Conservation (phyloP, 345 rosid genomes). For the Leavenworthia alabamica region DNA sequence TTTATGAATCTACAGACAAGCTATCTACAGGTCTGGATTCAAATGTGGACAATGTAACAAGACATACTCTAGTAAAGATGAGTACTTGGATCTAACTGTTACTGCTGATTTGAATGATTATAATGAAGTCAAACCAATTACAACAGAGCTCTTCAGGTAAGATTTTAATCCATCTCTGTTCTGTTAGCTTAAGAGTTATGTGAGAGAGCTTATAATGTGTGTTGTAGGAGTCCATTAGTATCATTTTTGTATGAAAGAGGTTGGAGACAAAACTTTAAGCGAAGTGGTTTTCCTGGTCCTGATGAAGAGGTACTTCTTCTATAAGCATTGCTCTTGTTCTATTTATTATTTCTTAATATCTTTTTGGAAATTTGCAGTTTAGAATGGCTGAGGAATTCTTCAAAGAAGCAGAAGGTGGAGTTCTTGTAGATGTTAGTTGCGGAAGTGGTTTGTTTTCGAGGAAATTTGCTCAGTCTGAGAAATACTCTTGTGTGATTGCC, state of each 20-base stretch:
- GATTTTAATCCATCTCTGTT: background rate
- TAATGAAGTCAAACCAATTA: conserved; percentile 57
- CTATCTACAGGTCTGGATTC: conserved; percentile 90
- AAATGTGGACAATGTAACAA: conserved; percentile 71
- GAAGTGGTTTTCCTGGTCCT: conserved; percentile 89
- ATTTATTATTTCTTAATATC: background rate
- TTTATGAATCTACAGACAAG: conserved; percentile 43
- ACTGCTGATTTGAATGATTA: conserved; percentile 60
- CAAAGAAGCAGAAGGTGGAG: conserved; percentile 66
- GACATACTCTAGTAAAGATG: conserved; percentile 80
- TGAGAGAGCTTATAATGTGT: background rate
- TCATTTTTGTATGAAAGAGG: conserved; percentile 92
- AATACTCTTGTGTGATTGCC: conserved; percentile 77
- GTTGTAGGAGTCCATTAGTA: conserved; percentile 81
- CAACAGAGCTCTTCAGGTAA: conserved; percentile 83
- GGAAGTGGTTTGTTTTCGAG: conserved; percentile 95
- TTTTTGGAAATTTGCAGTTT: conserved; percentile 47
- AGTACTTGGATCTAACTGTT: conserved; percentile 73
- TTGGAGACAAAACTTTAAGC: conserved; percentile 79
- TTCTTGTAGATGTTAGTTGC: conserved; percentile 88
- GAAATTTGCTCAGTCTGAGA: conserved; percentile 68
- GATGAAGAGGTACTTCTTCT: conserved; percentile 74
- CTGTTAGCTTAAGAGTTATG: background rate
- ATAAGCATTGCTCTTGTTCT: background rate
- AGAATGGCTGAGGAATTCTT: conserved; percentile 90